phyloP scores from a whole-genome alignment of 2,329 filamentous ascomycete genomes.

The Phyllosticta ampelicida region DNA sequence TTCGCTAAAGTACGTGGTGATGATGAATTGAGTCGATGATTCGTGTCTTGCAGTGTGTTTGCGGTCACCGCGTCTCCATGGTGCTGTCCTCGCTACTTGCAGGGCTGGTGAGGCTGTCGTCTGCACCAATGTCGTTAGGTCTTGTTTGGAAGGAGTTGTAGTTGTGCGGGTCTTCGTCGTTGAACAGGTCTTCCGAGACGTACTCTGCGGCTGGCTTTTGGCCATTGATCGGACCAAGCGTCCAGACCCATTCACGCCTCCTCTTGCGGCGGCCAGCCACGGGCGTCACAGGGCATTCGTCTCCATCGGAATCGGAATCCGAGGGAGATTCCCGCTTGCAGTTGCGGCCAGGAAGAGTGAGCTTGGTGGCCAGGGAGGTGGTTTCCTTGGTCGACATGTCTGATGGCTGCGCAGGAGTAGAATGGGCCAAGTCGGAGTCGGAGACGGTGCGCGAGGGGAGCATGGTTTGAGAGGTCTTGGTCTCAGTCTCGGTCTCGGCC shows the following conservation, averaged over 20 bases:
- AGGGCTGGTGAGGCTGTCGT: not conserved
- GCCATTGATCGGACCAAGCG: slow-evolving; percentile 36
- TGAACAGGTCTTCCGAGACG: not conserved
- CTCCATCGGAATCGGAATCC: slow-evolving; percentile 30
- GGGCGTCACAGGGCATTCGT: slow-evolving; percentile 41
- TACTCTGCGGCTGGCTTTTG: slow-evolving; percentile 1
- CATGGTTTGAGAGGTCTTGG: slow-evolving; percentile 11
- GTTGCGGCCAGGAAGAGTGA: slow-evolving; percentile 15
- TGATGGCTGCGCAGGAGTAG: not conserved
- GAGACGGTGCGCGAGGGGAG: slow-evolving; percentile 7
- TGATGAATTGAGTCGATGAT: not conserved
- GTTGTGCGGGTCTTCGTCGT: not conserved
- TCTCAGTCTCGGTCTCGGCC: slow-evolving; percentile 9
- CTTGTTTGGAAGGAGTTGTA: not conserved
- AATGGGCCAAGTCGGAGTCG: slow-evolving; percentile 1
- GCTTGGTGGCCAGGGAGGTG: not conserved
- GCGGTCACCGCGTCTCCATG: not conserved
- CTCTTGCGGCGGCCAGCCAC: slow-evolving; percentile 43
- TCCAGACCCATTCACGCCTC: slow-evolving; percentile 48
- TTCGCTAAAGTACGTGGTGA: not conserved
- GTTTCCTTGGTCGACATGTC: not conserved
- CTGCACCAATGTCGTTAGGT: not conserved
- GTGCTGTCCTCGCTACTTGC: not conserved
- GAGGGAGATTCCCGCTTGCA: slow-evolving; percentile 36
- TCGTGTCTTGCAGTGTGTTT: not conserved